phyloP scores from a whole-genome alignment of 768 basidiomycete species.

The Hortiboletus flavorubellus region DNA sequence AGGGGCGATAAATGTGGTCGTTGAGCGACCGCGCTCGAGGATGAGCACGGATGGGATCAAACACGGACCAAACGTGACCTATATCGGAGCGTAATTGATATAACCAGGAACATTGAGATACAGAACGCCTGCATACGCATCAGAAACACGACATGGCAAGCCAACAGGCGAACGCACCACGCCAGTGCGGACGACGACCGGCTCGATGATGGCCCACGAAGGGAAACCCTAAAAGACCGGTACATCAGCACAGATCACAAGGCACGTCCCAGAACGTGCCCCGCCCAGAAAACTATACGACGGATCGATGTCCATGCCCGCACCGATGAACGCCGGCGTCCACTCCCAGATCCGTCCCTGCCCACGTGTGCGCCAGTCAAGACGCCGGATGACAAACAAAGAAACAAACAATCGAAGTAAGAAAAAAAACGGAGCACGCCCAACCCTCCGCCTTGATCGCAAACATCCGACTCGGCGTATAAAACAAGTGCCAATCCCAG shows the following conservation, averaged over 20 bases:
- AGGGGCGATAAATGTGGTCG: conserved; percentile 43
- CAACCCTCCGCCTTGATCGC: conserved; percentile 60
- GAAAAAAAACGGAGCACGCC: conserved; percentile 10
- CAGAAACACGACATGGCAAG: background rate
- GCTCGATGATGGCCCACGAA: conserved; percentile 62
- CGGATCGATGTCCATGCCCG: conserved; percentile 55
- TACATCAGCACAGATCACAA: background rate
- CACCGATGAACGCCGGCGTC: conserved; percentile 58
- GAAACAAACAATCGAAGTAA: no score
- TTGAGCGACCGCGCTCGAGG: conserved; percentile 36
- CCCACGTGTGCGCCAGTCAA: conserved; percentile 10
- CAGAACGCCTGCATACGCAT: conserved; percentile 15
- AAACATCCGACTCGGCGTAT: conserved; percentile 52
- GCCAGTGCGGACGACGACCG: conserved; percentile 50
- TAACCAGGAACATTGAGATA: conserved; percentile 16
- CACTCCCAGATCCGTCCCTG: conserved; percentile 21
- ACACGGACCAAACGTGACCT: background rate
- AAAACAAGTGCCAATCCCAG: conserved; percentile 65
- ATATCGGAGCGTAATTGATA: conserved; percentile 25
- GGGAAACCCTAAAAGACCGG: conserved; percentile 42
- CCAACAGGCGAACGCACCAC: background rate
- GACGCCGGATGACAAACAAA: background rate
- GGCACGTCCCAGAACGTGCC: conserved; percentile 30
- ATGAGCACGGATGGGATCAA: background rate
- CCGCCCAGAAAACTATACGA: conserved; percentile 49